phyloP scores from a whole-genome alignment of 768 basidiomycete species.

The Lactifluus pinguis region DNA sequence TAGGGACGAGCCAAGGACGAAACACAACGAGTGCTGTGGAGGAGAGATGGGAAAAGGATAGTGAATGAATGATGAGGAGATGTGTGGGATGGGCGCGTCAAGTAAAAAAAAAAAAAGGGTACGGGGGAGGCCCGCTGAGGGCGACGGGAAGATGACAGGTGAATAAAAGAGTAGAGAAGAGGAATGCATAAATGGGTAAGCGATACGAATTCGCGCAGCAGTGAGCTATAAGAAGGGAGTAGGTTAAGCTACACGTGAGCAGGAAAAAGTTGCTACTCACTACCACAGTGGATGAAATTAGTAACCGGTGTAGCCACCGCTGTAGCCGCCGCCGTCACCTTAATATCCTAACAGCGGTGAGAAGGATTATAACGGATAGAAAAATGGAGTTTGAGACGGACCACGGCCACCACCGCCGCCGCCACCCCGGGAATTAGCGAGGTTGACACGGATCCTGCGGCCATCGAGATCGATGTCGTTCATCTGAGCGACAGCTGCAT shows the following conservation, averaged over 20 bases:
- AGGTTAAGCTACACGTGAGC: neutral
- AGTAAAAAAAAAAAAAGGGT: conserved; percentile 12
- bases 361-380: neutral
- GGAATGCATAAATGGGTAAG: conserved; percentile 6
- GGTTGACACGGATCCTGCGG: conserved; percentile 80
- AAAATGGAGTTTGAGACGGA: conserved; percentile 3
- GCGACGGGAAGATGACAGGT: neutral
- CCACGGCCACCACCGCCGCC: conserved; percentile 42
- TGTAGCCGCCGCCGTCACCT: conserved; percentile 30
- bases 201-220: neutral
- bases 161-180: conserved; percentile 9
- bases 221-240: neutral
- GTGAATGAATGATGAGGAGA: conserved; percentile 30
- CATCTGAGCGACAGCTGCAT: conserved; percentile 62
- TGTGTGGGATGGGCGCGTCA: conserved; percentile 29
- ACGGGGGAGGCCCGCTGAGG: neutral
- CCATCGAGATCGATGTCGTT: conserved; percentile 94
- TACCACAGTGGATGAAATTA: conserved; percentile 5
- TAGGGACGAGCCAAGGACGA: conserved; percentile 30
- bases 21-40: conserved; percentile 32
- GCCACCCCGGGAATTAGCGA: conserved; percentile 60
- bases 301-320: conserved; percentile 21
- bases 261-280: neutral
- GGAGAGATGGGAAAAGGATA: conserved; percentile 25
- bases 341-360: conserved; percentile 19